phyloP scores from a whole-genome alignment of 2,329 filamentous ascomycete genomes.

The Botryotinia narcissicola region DNA sequence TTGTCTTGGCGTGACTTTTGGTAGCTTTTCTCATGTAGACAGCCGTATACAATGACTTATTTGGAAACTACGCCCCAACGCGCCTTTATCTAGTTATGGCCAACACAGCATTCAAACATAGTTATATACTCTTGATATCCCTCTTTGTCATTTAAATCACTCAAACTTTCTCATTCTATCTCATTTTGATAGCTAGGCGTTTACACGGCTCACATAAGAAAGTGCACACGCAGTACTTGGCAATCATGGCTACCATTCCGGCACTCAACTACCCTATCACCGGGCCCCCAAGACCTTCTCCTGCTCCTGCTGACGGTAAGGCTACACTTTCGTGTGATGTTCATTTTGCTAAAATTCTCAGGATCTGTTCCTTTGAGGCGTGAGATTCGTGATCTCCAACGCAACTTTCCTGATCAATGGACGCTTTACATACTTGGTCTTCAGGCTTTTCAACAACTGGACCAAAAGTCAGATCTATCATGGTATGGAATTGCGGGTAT shows the following conservation, averaged over 20 bases:
- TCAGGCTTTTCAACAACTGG: constrained; percentile 63
- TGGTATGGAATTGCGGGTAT: constrained; percentile 77
- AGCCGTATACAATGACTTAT: not conserved
- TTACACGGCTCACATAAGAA: not conserved
- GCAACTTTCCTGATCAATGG: constrained; percentile 61
- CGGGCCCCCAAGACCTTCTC: constrained; percentile 25
- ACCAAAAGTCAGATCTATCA: constrained; percentile 64
- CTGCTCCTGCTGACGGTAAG: constrained; percentile 28
- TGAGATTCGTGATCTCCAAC: constrained; percentile 66
- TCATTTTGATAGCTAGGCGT: not conserved
- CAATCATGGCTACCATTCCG: constrained; percentile 19
- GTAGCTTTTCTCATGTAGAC: not conserved
- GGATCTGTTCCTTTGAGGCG: constrained; percentile 47
- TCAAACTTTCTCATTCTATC: constrained; percentile 17
- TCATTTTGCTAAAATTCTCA: constrained; percentile 16
- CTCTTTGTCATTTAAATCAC: not conserved
- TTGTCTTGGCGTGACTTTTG: not conserved
- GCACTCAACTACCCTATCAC: constrained; percentile 29
- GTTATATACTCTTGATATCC: not conserved
- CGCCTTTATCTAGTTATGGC: not conserved
- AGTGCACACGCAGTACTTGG: not conserved
- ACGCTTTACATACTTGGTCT: constrained; percentile 76
- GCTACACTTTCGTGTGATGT: not conserved
- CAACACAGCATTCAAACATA: not conserved
- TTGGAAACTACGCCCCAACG: not conserved